A percentile compares a stretch with the other conserved stretches of the same genome.
phyloP scores from a whole-genome alignment of 768 basidiomycete species.

The Boletus pseudopeckii region DNA sequence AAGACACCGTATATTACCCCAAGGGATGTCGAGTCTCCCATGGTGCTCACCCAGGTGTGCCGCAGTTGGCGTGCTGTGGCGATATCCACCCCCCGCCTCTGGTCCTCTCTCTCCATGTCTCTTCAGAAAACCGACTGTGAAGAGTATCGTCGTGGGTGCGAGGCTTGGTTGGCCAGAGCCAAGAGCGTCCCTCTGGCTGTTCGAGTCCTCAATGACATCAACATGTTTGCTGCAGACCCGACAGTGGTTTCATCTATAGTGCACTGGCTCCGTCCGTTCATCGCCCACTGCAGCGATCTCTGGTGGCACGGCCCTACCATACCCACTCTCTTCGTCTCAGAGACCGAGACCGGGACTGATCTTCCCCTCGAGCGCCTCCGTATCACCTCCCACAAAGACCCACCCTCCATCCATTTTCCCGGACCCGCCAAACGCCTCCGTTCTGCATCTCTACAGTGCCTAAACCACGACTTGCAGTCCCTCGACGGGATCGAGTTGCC shows the following conservation, averaged over 20 bases:
- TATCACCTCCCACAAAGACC: conserved; percentile 17
- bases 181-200: conserved; percentile 25
- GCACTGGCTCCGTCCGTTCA: conserved; percentile 23
- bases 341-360: background rate
- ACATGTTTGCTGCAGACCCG: conserved; percentile 5
- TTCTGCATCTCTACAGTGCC: conserved; percentile 19
- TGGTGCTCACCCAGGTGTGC: conserved; percentile 29
- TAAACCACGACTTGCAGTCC: conserved; percentile 20
- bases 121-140: conserved; percentile 11
- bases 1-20: conserved; percentile 25
- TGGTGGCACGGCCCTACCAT: conserved; percentile 34
- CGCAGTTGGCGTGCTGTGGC: conserved; percentile 31
- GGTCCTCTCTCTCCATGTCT: conserved; percentile 28
- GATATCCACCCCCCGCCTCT: conserved; percentile 30
- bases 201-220: conserved; percentile 27
- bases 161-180: conserved; percentile 28
- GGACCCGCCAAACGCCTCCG: conserved; percentile 16
- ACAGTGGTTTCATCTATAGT: conserved; percentile 1
- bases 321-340: conserved; percentile 15
- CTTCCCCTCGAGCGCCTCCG: conserved; percentile 20
- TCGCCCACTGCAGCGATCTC: conserved; percentile 24
- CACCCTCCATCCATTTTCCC: conserved; percentile 15
- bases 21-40: conserved; percentile 15
- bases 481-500: conserved; percentile 25
- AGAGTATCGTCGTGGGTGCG: conserved; percentile 18